Evolutionary conservation across 192 early-diverging fungal species (phyloP).

Genomic region (Anaeromyces robustus): DNA sequence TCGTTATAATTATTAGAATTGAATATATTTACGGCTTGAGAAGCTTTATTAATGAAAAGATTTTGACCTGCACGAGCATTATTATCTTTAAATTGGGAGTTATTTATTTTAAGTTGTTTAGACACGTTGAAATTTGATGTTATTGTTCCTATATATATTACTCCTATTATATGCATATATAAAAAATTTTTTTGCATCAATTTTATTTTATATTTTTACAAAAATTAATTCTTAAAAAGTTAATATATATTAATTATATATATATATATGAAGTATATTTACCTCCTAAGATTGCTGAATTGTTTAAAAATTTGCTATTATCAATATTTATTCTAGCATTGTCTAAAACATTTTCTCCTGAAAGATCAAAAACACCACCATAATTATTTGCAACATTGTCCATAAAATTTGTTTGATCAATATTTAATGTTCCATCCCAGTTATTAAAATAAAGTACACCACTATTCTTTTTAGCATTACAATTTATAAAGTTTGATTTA

Average conservation of each 20-base stretch:
- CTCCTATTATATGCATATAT: not conserved
- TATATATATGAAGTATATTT: too few relatives aligned
- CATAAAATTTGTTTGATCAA: not conserved
- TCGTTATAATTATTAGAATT: not conserved
- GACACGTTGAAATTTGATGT: not conserved
- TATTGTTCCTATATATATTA: not conserved
- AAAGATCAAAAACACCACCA: not conserved
- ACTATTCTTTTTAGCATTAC: not conserved
- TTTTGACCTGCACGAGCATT: not conserved
- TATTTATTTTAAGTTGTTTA: not conserved
- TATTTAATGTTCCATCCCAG: not conserved
- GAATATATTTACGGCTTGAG: not conserved
- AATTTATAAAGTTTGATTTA: not conserved
- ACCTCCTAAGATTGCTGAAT: not conserved
- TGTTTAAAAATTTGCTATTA: not conserved
- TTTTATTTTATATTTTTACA: too few relatives aligned
- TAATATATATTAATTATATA: too few relatives aligned
- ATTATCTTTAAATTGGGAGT: not conserved
- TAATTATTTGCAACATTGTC: not conserved
- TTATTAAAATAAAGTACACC: not conserved
- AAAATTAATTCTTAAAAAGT: too few relatives aligned
- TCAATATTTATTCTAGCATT: not conserved
- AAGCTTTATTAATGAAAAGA: not conserved
- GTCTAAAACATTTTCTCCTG: not conserved
- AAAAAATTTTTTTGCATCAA: too few relatives aligned